phyloP scores from a whole-genome alignment of 305 asterid genomes.

The Euphrasia arctica region DNA sequence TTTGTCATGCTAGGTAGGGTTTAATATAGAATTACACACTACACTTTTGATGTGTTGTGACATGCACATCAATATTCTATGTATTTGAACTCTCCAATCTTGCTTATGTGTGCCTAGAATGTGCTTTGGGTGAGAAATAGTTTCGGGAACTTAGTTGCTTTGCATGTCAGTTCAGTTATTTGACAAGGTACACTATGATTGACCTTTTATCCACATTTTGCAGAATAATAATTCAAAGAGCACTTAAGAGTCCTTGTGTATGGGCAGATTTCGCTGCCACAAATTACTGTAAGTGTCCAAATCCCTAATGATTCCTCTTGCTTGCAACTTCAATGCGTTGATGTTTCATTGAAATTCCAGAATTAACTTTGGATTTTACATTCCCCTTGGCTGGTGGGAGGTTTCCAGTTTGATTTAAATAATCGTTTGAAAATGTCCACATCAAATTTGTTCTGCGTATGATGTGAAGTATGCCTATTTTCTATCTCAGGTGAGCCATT shows the following conservation, averaged over 20 bases:
- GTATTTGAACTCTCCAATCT: not conserved
- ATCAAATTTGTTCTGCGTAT: too few relatives aligned
- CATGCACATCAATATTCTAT: not conserved
- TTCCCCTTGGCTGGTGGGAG: not conserved
- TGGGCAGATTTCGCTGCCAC: conserved; percentile 15
- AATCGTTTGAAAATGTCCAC: too few relatives aligned
- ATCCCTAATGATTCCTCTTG: conserved; percentile 1
- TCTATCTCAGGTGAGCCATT: too few relatives aligned
- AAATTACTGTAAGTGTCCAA: conserved; percentile 24
- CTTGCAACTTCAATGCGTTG: conserved; percentile 3
- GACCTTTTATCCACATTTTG: conserved; percentile 19
- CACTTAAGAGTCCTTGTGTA: conserved; percentile 26
- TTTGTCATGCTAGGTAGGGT: conserved; percentile 3
- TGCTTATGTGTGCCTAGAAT: conserved; percentile 15
- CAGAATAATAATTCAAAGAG: conserved; percentile 48
- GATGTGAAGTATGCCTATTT: too few relatives aligned
- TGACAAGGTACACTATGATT: conserved; percentile 14
- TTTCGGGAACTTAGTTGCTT: too few relatives aligned
- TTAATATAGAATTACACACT: not conserved
- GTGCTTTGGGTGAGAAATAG: not conserved
- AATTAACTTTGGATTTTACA: not conserved
- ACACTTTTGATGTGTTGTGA: conserved; percentile 4
- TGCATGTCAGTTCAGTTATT: conserved; percentile 8
- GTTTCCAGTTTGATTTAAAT: too few relatives aligned
- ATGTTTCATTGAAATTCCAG: conserved; percentile 8